A percentile compares a stretch with the other conserved stretches of the same genome.
Evolutionary conservation across 331 rosid species (phyloP).

Genomic region (Rosa hybrid): DNA sequence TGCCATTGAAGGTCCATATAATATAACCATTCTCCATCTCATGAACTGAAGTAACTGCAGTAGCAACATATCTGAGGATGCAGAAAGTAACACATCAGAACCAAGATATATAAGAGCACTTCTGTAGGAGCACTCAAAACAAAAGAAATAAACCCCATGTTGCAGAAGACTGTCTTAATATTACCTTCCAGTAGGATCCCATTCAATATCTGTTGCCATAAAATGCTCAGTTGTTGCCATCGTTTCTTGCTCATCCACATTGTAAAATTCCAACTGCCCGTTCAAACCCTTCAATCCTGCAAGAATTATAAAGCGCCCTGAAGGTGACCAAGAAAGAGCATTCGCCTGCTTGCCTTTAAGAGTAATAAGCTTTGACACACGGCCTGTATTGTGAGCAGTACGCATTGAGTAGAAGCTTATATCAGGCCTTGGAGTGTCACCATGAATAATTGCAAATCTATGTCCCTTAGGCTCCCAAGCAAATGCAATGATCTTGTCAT

Average conservation of each 20-base stretch:
- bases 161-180: background rate
- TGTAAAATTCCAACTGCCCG: slow-evolving; percentile 81
- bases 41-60: slow-evolving; percentile 82
- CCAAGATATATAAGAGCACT: background rate
- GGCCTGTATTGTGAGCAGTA: slow-evolving; percentile 57
- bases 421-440: slow-evolving; percentile 91
- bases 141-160: background rate
- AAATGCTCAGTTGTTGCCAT: slow-evolving; percentile 92
- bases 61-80: slow-evolving; percentile 68
- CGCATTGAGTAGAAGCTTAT: slow-evolving; percentile 82
- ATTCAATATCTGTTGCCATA: slow-evolving; percentile 88
- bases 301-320: slow-evolving; percentile 70
- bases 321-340: slow-evolving; percentile 92
- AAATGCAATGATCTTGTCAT: slow-evolving; percentile 83
- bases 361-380: slow-evolving; percentile 76
- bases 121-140: background rate
- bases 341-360: slow-evolving; percentile 88
- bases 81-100: slow-evolving; percentile 20
- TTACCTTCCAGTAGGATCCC: slow-evolving; percentile 99
- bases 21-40: slow-evolving; percentile 95
- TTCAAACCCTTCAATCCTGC: slow-evolving; percentile 86
- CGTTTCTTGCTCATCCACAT: slow-evolving; percentile 87
- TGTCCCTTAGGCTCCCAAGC: slow-evolving; percentile 99
- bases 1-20: slow-evolving; percentile 86
- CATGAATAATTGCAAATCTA: slow-evolving; percentile 80